Evolutionary conservation across 2,329 filamentous ascomycete species (phyloP).

Genomic region (Xylaria sp.): DNA sequence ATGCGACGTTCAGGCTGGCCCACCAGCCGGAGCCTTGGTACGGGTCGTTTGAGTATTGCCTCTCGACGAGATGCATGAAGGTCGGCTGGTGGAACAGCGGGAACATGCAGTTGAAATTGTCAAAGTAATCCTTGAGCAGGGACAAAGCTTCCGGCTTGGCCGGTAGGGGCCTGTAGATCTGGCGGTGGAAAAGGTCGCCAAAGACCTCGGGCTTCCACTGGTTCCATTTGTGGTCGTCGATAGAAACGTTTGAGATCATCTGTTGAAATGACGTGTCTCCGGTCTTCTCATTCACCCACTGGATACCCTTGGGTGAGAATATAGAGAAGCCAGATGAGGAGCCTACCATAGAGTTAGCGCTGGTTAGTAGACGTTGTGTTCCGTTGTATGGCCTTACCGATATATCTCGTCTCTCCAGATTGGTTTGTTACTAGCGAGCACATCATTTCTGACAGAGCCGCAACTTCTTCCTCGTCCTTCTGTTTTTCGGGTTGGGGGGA

Average conservation of each 20-base stretch:
- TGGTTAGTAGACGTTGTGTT: background rate
- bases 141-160: conserved; percentile 86
- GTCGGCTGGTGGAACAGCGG: conserved; percentile 96
- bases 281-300: conserved; percentile 98
- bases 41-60: conserved; percentile 88
- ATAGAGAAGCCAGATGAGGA: conserved; percentile 98
- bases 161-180: conserved; percentile 81
- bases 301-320: conserved; percentile 95
- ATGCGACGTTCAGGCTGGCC: conserved; percentile 90
- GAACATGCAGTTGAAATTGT: conserved; percentile 99
- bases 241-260: conserved; percentile 90
- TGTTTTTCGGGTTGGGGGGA: conserved; percentile 47
- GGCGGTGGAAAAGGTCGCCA: conserved; percentile 83
- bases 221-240: conserved; percentile 93
- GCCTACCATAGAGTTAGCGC: conserved; percentile 53
- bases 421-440: conserved; percentile 96
- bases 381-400: conserved; percentile 59
- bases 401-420: conserved; percentile 91
- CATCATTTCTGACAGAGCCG: conserved; percentile 96
- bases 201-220: conserved; percentile 99
- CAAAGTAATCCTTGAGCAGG: conserved; percentile 89
- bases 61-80: conserved; percentile 95
- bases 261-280: conserved; percentile 93
- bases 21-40: conserved; percentile 98
- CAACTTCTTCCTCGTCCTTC: conserved; percentile 70